These are phyloP conservation scores for Dianthus caryophyllus DNA, from an alignment of 148 eudicot species.

Conservation along the genomic window DNA sequence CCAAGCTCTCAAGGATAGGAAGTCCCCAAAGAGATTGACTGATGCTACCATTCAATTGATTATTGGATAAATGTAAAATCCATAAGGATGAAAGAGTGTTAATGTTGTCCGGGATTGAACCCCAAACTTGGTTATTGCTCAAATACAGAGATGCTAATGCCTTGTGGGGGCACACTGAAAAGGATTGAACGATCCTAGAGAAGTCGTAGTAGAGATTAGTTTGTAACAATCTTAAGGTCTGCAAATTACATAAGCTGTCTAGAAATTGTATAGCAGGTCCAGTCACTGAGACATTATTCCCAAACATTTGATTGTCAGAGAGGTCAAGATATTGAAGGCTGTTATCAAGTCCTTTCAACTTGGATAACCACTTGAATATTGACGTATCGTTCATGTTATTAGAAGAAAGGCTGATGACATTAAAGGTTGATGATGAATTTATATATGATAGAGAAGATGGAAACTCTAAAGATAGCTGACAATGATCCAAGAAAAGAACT, in stretches of 20 bases:
- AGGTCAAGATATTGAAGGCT: slow-evolving; percentile 21
- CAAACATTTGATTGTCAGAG: neutral
- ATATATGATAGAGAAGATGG: slow-evolving; percentile 9
- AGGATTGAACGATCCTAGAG: slow-evolving; percentile 3
- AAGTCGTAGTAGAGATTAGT: neutral
- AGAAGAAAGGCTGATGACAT: neutral
- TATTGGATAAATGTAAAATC: neutral
- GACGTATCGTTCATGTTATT: slow-evolving; percentile 15
- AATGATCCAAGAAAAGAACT: neutral
- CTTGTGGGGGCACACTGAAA: slow-evolving; percentile 17
- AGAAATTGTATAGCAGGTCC: neutral
- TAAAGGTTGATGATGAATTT: slow-evolving; percentile 10
- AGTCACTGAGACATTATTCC: neutral
- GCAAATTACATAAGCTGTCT: slow-evolving; percentile 2
- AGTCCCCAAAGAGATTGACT: slow-evolving; percentile 13
- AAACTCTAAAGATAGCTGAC: neutral
- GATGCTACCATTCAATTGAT: too few relatives aligned
- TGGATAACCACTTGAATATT: slow-evolving; percentile 18
- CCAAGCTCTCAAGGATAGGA: slow-evolving; percentile 20
- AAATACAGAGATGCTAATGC: slow-evolving; percentile 11
- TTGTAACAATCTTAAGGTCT: neutral
- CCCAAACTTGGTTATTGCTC: slow-evolving; percentile 13
- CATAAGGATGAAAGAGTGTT: slow-evolving; percentile 16
- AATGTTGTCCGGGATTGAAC: slow-evolving; percentile 26
- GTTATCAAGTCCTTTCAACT: slow-evolving; percentile 7